These are phyloP conservation scores for Nemania serpens DNA, from an alignment of 2,329 filamentous ascomycete species.

Conservation along the genomic window DNA sequence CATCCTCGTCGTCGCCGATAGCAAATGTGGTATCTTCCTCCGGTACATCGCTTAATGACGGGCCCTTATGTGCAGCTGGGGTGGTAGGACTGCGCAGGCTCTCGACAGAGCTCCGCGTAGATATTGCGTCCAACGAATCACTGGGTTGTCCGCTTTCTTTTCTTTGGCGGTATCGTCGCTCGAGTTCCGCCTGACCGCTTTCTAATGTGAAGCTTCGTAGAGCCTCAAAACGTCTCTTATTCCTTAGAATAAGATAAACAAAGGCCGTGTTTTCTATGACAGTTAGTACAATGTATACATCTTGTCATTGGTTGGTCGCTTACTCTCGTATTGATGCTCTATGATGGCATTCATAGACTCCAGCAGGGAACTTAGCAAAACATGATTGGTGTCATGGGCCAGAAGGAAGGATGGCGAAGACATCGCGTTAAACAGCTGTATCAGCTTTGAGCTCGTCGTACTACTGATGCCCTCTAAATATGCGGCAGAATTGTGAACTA, in stretches of 20 bases:
- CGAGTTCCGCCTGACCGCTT: constrained; percentile 88
- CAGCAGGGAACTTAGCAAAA: constrained; percentile 77
- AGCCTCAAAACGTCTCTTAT: constrained; percentile 81
- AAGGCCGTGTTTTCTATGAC: constrained; percentile 76
- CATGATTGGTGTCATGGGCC: constrained; percentile 89
- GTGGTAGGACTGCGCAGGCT: constrained; percentile 68
- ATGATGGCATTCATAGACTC: constrained; percentile 89
- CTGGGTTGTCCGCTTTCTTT: constrained; percentile 64
- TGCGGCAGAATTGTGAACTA: constrained; percentile 91
- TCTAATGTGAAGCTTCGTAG: constrained; percentile 88
- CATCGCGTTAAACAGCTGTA: constrained; percentile 91
- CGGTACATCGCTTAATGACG: constrained; percentile 68
- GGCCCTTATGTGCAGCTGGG: constrained; percentile 55
- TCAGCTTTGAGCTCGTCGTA: constrained; percentile 76
- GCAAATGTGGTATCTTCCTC: constrained; percentile 83
- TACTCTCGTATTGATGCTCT: constrained; percentile 83
- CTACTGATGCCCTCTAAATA: constrained; percentile 78
- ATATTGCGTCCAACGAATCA: constrained; percentile 55
- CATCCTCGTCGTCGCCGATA: constrained; percentile 84
- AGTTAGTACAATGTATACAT: constrained; percentile 25
- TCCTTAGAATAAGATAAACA: constrained; percentile 77
- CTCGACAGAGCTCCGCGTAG: constrained; percentile 67
- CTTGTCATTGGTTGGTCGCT: constrained; percentile 38
- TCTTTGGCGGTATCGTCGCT: constrained; percentile 72
- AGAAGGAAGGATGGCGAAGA: constrained; percentile 90